phyloP scores from a whole-genome alignment of 768 basidiomycete species.

The Tubosaeta sp. region DNA sequence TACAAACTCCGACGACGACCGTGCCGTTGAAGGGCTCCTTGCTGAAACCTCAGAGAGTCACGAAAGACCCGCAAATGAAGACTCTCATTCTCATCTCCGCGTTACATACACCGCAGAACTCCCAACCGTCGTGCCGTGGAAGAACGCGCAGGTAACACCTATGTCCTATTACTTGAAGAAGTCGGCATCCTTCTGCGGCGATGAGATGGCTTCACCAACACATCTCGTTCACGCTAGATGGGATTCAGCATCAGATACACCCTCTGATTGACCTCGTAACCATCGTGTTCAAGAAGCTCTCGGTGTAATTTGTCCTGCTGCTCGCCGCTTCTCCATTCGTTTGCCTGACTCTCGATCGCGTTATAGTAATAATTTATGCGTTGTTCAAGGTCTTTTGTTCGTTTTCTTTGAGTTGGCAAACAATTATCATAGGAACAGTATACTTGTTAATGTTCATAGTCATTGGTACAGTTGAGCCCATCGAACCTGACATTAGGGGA shows the following conservation, averaged over 20 bases:
- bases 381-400: constrained; percentile 7
- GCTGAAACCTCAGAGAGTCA: constrained; percentile 31
- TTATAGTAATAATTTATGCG: constrained; percentile 27
- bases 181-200: constrained; percentile 36
- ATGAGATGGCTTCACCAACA: constrained; percentile 41
- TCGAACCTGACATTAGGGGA: constrained; percentile 13
- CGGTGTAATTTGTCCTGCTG: constrained; percentile 23
- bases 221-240: constrained; percentile 54
- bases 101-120: constrained; percentile 34
- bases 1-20: constrained; percentile 37
- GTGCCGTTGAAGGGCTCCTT: constrained; percentile 30
- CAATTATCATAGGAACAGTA: constrained; percentile 26
- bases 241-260: constrained; percentile 48
- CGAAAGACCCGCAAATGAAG: constrained; percentile 28
- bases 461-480: constrained; percentile 13
- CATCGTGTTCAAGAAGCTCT: constrained; percentile 6
- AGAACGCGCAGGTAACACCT: constrained; percentile 31
- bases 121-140: constrained; percentile 32
- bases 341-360: constrained; percentile 14
- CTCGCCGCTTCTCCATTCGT: constrained; percentile 15
- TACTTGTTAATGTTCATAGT: constrained; percentile 32
- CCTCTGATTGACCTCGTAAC: constrained; percentile 28
- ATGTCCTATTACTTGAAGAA: constrained; percentile 37
- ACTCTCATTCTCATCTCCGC: constrained; percentile 34
- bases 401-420: constrained; percentile 8